phyloP scores from a whole-genome alignment of 2,329 filamentous ascomycete genomes.

The Sporothrix globosa region DNA sequence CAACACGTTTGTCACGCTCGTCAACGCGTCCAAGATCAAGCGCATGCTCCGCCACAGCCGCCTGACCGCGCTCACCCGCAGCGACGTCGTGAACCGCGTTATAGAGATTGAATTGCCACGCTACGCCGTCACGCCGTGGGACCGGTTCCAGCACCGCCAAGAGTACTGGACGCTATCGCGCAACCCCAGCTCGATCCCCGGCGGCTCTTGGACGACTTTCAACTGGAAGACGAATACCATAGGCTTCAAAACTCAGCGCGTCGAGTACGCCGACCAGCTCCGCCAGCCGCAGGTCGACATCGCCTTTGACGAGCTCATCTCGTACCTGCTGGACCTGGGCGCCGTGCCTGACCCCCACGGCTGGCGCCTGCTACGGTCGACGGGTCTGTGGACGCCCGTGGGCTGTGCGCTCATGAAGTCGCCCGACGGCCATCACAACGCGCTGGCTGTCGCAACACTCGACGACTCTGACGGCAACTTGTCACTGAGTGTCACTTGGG shows the following conservation, averaged over 20 bases:
- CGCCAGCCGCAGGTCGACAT: constrained; percentile 58
- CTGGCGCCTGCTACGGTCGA: constrained; percentile 59
- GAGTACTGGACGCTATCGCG: constrained; percentile 63
- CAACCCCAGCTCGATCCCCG: constrained; percentile 58
- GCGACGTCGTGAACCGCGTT: constrained; percentile 66
- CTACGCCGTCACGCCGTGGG: constrained; percentile 64
- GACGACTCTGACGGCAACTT: constrained; percentile 65
- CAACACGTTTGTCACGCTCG: constrained; percentile 63
- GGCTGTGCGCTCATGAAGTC: constrained; percentile 61
- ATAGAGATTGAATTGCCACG: constrained; percentile 69
- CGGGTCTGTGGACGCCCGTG: constrained; percentile 63
- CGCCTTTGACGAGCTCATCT: constrained; percentile 62
- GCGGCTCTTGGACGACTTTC: constrained; percentile 67
- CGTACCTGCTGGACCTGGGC: constrained; percentile 65
- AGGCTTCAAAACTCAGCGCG: constrained; percentile 63
- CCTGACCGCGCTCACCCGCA: constrained; percentile 63
- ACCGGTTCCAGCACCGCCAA: constrained; percentile 55
- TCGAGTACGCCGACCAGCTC: constrained; percentile 64
- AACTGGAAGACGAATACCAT: constrained; percentile 67
- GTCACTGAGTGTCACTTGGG: constrained; percentile 61
- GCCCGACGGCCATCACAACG: constrained; percentile 53
- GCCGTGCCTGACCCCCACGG: constrained; percentile 63
- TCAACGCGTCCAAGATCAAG: constrained; percentile 63
- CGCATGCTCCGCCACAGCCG: constrained; percentile 60
- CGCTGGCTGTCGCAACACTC: constrained; percentile 57